Base-by-base conservation (phyloP, 257 asterid genomes). In the Orobanche coerulescens region DNA sequence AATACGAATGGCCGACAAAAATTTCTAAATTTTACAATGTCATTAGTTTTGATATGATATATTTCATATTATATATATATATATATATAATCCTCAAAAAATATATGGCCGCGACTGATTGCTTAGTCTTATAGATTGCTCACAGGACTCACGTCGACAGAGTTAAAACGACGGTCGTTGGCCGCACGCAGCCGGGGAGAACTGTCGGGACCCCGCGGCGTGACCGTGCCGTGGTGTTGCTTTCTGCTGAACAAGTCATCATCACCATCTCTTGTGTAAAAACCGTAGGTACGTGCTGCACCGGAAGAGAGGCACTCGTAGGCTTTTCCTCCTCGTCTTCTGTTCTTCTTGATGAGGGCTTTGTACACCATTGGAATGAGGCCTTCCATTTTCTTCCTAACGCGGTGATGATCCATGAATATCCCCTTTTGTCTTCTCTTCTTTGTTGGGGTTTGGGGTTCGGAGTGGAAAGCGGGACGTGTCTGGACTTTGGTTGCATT, bases 361-460 rank as follows among this genome's bases (percentile, higher is more conserved):
- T 48, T 76, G 82, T 52, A 84, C 1, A 89, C 84, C 75, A 82
- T 64, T 4, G 97, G 97, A 55, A 89, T 72, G 1, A 86, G 71
- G 39, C 97, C 97, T 70, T 89, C 95, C 97, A 89, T 86, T 60
- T 5, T 12, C 43, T 6, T 34, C 4, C n/a, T n/a, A n/a, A n/a
- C n/a, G n/a, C n/a, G n/a, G n/a, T n/a, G n/a, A n/a, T n/a, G n/a
- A n/a, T n/a, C n/a, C n/a, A n/a, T n/a, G n/a, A n/a, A n/a, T 18
- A 39, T 10, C 23, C 7, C 14, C 4, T 33, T 4, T 15, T 5
- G 23, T 8, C 5, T 61, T 4, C 20, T 4, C 25, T 61, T 58
- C 4, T 8, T 19, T 39, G 3, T 60, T 40, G 43, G 12, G 1
- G 22, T 24, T 37, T 26, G 22, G 65, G 52, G 11, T 13, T 43